These are phyloP conservation scores for Helotiales sp. DNA, from an alignment of 2,329 filamentous ascomycete species.

Conservation along the genomic window DNA sequence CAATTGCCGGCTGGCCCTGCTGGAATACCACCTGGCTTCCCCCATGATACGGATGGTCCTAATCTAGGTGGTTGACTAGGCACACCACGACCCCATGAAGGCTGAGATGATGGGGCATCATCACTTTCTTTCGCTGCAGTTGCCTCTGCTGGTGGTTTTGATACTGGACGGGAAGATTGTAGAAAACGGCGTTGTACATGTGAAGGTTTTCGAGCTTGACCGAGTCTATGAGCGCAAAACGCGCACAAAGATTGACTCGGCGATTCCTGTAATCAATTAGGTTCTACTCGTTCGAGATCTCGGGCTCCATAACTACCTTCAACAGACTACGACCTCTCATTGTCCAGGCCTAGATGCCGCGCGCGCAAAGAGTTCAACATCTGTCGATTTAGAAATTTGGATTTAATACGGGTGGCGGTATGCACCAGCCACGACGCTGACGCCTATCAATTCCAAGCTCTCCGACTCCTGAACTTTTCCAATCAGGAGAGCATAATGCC, in stretches of 20 bases:
- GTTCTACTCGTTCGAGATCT: background rate
- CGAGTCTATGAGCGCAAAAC: conserved; percentile 36
- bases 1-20: background rate
- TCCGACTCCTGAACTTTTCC: background rate
- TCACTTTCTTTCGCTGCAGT: conserved; percentile 17
- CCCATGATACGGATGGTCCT: conserved; percentile 16
- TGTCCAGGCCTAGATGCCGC: conserved; percentile 17
- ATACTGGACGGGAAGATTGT: conserved; percentile 31
- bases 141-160: conserved; percentile 26
- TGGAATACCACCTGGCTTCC: background rate
- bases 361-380: conserved; percentile 11
- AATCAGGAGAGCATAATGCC: conserved; percentile 28
- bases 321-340: conserved; percentile 35
- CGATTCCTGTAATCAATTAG: conserved; percentile 28
- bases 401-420: conserved; percentile 21
- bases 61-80: background rate
- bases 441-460: conserved; percentile 1
- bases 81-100: conserved; percentile 17
- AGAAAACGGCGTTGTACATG: conserved; percentile 35
- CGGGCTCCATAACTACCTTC: conserved; percentile 22
- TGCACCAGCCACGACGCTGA: background rate
- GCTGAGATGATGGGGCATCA: conserved; percentile 3
- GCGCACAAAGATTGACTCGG: conserved; percentile 32
- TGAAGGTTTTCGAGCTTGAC: conserved; percentile 30
- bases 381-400: conserved; percentile 4